Evolutionary conservation across 257 asterid species (phyloP).

Genomic region (Solanum habrochaites): DNA sequence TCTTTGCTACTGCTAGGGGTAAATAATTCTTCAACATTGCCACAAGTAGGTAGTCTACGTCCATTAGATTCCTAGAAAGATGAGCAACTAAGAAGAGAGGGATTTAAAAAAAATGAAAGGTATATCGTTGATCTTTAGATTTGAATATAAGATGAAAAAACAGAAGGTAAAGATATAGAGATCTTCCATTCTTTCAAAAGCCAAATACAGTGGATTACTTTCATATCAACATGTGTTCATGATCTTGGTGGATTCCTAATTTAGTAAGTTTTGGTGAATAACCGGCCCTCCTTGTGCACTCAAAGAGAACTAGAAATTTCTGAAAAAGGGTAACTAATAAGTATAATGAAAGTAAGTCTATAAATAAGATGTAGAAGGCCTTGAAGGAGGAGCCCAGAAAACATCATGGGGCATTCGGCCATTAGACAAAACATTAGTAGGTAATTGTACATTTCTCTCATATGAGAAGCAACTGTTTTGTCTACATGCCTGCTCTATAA

Average conservation of each 20-base stretch:
- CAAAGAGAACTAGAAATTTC: neutral
- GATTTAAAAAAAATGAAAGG: neutral
- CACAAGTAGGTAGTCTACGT: neutral
- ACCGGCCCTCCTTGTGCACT: neutral
- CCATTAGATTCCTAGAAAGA: neutral
- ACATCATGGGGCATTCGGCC: neutral
- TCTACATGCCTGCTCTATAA: neutral
- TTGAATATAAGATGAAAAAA: neutral
- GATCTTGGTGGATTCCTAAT: neutral
- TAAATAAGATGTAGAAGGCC: neutral
- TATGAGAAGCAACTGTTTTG: neutral
- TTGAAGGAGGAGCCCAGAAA: neutral
- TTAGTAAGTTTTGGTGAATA: neutral
- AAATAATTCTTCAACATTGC: neutral
- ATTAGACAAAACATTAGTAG: neutral
- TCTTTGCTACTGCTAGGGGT: neutral
- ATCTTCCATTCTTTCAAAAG: neutral
- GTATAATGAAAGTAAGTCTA: neutral
- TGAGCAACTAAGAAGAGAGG: neutral
- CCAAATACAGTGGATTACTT: neutral
- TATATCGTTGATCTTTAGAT: neutral
- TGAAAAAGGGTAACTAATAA: neutral
- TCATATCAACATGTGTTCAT: neutral
- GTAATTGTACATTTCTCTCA: neutral
- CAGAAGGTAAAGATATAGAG: neutral